Base-by-base conservation (phyloP, 441 rosid genomes). In the Pelargonium australe region DNA sequence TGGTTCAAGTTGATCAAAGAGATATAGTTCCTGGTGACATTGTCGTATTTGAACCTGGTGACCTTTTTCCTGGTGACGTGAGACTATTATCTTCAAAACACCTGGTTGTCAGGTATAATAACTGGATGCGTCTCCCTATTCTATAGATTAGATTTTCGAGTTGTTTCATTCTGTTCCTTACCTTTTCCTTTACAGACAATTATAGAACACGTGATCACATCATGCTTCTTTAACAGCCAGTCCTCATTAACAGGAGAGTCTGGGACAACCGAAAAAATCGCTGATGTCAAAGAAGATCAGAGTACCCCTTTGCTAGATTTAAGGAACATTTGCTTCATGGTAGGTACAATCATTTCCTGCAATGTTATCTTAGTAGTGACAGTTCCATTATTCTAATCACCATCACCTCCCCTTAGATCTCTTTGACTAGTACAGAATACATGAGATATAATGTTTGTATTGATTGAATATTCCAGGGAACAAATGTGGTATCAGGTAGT, bases 11-110 rank as follows among this genome's bases (percentile, higher is more conserved):
- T 64, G 94, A 88, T 70, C 89, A 86, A 76, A 82, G 84, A 78
- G 94, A 86, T 80, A 70, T 88, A 68, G 94, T 88, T 73, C 94
- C 89, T 5, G 94, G 94, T 12, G 94, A 88, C 72, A 86, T 88
- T 43, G 83, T 88, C 65, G 76, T 83, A 25, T 84, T 88, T 72
- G 91, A 88, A 73, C 91, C 91, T 0, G 91, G 94, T 5, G 94
- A 88, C 72, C 88, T 86, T 72, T 86, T 88, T 71, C 91, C 94
- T 13, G 94, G 91, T 17, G 94, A 88, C 70, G 84, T 88, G 75
- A 85, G 91, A 80, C 73, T 88, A 63, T 68, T 88, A 61, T 82
- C 94, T 17, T 80, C 94, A 7, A 86, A 84, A 69, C 77, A 85
- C 79, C 81, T 88, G 3, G 88, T 85, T 63, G 94, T 88, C 66